phyloP scores from a whole-genome alignment of 768 basidiomycete genomes.

The Auricularia sp. region DNA sequence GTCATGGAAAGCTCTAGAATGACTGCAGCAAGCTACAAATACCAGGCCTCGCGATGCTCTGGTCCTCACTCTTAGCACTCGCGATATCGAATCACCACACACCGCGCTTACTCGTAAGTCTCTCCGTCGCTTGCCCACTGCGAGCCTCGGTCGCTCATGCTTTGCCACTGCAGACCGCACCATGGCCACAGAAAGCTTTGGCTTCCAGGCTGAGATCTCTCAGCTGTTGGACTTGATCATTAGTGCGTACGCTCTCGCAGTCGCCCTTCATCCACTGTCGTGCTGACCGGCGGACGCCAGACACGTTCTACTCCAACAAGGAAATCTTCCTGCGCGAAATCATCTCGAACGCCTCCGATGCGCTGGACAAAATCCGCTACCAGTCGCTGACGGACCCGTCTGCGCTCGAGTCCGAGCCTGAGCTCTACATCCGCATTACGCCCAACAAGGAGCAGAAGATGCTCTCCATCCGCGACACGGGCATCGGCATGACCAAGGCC shows the following conservation, averaged over 20 bases:
- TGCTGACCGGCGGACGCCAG: conserved; percentile 26
- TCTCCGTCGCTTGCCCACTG: neutral
- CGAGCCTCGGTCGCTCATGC: neutral
- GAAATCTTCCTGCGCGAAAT: conserved; percentile 99
- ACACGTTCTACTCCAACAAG: conserved; percentile 99
- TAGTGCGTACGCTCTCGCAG: conserved; percentile 43
- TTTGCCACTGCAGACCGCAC: conserved; percentile 1
- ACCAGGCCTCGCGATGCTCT: neutral
- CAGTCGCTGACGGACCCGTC: conserved; percentile 89
- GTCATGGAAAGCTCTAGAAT: neutral
- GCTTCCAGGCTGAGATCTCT: conserved; percentile 99
- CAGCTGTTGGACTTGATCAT: conserved; percentile 98
- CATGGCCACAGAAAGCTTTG: conserved; percentile 62
- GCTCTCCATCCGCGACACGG: conserved; percentile 85
- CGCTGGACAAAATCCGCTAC: conserved; percentile 98
- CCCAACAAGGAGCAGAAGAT: conserved; percentile 95
- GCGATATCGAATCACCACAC: neutral
- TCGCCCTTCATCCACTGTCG: conserved; percentile 10
- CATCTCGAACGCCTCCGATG: conserved; percentile 96
- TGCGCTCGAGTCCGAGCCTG: conserved; percentile 82
- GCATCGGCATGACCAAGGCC: conserved; percentile 99
- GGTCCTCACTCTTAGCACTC: neutral
- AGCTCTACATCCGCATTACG: conserved; percentile 86
- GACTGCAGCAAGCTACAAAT: neutral
- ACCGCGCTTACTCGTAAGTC: neutral